Base-by-base conservation (phyloP, 2,329 filamentous ascomycete genomes). In the Alternaria tenuissima region DNA sequence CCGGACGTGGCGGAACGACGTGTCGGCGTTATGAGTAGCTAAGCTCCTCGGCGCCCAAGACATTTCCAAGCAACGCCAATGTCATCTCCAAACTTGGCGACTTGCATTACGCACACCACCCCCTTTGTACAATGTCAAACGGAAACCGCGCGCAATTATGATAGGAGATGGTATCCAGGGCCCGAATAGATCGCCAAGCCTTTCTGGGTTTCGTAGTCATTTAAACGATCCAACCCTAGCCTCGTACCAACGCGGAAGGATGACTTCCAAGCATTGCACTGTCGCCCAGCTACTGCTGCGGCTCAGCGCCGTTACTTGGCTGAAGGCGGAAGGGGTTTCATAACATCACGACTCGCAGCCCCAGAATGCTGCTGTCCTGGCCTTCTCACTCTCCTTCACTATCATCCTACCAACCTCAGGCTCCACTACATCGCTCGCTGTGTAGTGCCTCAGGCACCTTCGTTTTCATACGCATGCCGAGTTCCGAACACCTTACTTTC, bases 281-380 rank as follows among this genome's bases (percentile, higher is more conserved):
- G 62, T 65, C 52, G 64, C 64, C 62, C 59, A 66, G 64, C 47
- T 51, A 47, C 51, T 59, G 62, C 64, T 64, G 64, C 56, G 59
- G 62, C 62, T 60, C 58, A 56, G 56, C 59, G 64, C 64, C 57
- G 61, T 61, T 54, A 63, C 64, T 66, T 66, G 64, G 64, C 64
- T 62, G 34, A 36, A 24, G 43, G 52, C 51, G 36, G 56, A 65
- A 66, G 59, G 59, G 62, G 64, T 65, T 65, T 61, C 59, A 65
- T 63, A 63, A 63, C 64, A 60, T 59, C 62, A 63, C 30, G 36
- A 44, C 59, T 63, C 61, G 56, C 57, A 52, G 52, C 41, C 52
- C 52, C 34, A 14, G 34, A 24, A 14, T 22, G 28, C 47, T 24
- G 20, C 24, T 39, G 28, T 32, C 52, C 47, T 51, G 47, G 47